phyloP scores from a whole-genome alignment of 305 asterid genomes.

The Solanum hybrid region DNA sequence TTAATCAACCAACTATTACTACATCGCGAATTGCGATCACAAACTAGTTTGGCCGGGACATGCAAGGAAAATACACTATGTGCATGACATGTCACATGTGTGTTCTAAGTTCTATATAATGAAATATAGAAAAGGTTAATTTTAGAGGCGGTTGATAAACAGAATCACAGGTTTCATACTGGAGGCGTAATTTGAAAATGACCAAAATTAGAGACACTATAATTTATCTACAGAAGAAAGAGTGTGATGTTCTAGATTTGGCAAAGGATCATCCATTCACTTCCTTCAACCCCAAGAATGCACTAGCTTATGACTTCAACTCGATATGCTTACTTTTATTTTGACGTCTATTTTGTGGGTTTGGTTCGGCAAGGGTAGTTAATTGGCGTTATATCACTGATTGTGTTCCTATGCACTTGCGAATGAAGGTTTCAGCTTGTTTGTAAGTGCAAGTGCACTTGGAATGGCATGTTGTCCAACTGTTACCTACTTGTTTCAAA shows the following conservation, averaged over 20 bases:
- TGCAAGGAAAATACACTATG: neutral
- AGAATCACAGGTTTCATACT: slow-evolving; percentile 26
- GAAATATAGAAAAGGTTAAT: neutral
- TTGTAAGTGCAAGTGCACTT: too few species aligned
- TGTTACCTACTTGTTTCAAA: too few species aligned
- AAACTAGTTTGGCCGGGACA: neutral
- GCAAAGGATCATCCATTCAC: neutral
- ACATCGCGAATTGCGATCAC: neutral
- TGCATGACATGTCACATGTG: neutral
- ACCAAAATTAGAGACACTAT: neutral
- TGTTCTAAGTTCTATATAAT: neutral
- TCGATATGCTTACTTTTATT: too few species aligned
- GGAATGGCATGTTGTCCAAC: too few species aligned
- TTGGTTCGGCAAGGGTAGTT: too few species aligned
- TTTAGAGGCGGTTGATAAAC: neutral
- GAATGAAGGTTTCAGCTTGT: too few species aligned
- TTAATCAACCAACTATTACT: neutral
- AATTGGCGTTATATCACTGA: too few species aligned
- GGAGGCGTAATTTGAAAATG: slow-evolving; percentile 52
- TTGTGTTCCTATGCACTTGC: too few species aligned
- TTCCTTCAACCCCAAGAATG: neutral
- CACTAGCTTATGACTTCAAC: too few species aligned
- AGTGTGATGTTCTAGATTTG: neutral
- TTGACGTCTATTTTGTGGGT: too few species aligned
- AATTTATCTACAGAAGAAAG: neutral